Base-by-base conservation (phyloP, 2,329 filamentous ascomycete species). In the Ophiocordyceps polyrhachis-furcata region DNA sequence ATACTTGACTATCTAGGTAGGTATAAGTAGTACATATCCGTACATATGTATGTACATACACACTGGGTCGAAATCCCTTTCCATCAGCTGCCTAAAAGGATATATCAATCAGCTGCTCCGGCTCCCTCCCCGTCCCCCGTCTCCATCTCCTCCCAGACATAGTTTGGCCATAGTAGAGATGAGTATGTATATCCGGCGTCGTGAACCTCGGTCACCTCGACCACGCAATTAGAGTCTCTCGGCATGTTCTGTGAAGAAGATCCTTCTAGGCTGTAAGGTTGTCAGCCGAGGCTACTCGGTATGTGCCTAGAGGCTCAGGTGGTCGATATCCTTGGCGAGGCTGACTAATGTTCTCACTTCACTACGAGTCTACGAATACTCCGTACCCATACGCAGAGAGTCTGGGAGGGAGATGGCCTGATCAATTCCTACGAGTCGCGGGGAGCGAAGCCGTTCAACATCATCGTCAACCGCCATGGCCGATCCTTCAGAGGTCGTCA, bases 401-500 rank as follows among this genome's bases (percentile, higher is more conserved):
- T 3, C 5, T 5, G 15, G 12, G 5, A 31, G 29, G 8, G 23
- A 25, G 29, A 31, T 32, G 31, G 31, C 31, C 31, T 32, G 31
- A 32, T 32, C 31, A 14, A n/a, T 7, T n/a, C 31, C 15, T 32
- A 17, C 12, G 31, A 32, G 31, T 32, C 35, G 17, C 35, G 35
- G 35, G 35, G 19, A 38, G 6, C 47, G 25, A 42, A 46, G 31
- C 45, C 50, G 43, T 47, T 56, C 14, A 21, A 9, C 25, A 25
- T 2, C 28, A 11, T n/a, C 21, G 7, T 15, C 4, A 12, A 25
- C 6, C 40, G 25, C 40, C 12, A 14, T 29, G 13, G 9, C 25
- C 17, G 17, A 38, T 38, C 35, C 35, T 38, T 17, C 35, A 38
- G 57, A 67, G 56, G 61, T 73, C 52, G 53, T 65, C 51, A 79